Percentiles rank a stretch among this genome's conserved stretches.
Evolutionary conservation across 2,329 filamentous ascomycete genomes (phyloP).

Genomic region (Colletotrichum sublineola): DNA sequence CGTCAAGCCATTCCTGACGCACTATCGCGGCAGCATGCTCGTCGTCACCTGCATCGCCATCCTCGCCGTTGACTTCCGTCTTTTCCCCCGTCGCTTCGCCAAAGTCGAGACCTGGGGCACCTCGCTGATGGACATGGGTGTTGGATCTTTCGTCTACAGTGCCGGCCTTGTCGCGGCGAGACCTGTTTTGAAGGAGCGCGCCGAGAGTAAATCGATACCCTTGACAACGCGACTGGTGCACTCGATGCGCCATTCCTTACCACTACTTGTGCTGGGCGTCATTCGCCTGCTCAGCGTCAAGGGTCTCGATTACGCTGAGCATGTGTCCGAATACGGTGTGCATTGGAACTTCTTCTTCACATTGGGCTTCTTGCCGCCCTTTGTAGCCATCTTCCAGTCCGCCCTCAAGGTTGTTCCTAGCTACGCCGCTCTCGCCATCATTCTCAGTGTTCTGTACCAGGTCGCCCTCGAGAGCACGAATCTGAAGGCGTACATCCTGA

Average conservation of each 20-base stretch:
- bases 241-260: slow-evolving; percentile 84
- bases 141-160: slow-evolving; percentile 97
- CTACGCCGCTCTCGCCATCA: slow-evolving; percentile 79
- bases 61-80: slow-evolving; percentile 93
- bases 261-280: slow-evolving; percentile 83
- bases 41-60: slow-evolving; percentile 91
- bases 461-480: slow-evolving; percentile 79
- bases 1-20: slow-evolving; percentile 91
- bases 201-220: slow-evolving; percentile 62
- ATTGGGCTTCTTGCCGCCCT: slow-evolving; percentile 87
- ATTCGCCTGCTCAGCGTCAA: slow-evolving; percentile 91
- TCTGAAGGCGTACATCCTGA: slow-evolving; percentile 86
- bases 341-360: slow-evolving; percentile 99
- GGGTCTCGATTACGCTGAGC: slow-evolving; percentile 94
- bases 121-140: slow-evolving; percentile 98
- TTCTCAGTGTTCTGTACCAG: slow-evolving; percentile 80
- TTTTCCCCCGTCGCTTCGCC: slow-evolving; percentile 94
- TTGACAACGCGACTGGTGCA: slow-evolving; percentile 70
- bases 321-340: slow-evolving; percentile 96
- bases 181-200: slow-evolving; percentile 78
- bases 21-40: slow-evolving; percentile 93
- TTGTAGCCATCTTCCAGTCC: slow-evolving; percentile 86
- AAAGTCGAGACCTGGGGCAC: slow-evolving; percentile 99
- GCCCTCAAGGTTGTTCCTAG: slow-evolving; percentile 79
- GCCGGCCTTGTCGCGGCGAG: slow-evolving; percentile 91